phyloP scores from a whole-genome alignment of 306 rosid genomes.

The Sicyos edulis region DNA sequence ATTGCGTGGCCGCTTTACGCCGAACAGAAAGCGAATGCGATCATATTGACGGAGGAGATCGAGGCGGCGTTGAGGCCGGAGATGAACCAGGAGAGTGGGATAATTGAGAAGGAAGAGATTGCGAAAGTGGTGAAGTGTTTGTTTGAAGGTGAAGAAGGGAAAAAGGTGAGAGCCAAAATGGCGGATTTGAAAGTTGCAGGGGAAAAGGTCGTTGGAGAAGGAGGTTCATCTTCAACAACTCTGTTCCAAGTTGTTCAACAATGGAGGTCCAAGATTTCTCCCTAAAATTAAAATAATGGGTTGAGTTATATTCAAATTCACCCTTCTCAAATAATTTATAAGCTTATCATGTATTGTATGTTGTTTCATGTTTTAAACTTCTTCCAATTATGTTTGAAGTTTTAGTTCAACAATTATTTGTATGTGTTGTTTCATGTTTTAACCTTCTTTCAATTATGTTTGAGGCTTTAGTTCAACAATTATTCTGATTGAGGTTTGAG shows the following conservation, averaged over 20 bases:
- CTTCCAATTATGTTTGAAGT: too few species aligned
- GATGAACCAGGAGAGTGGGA: conserved; percentile 25
- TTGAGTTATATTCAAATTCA: too few species aligned
- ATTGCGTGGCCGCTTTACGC: conserved; percentile 82
- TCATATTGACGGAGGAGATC: conserved; percentile 32
- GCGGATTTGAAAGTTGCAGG: conserved; percentile 52
- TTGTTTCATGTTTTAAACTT: too few species aligned
- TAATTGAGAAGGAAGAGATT: conserved; percentile 47
- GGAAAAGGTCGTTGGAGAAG: conserved; percentile 24
- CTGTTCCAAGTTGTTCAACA: conserved; percentile 22
- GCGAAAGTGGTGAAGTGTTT: conserved; percentile 39
- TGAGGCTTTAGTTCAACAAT: too few species aligned
- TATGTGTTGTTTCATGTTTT: too few species aligned
- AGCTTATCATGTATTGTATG: too few species aligned
- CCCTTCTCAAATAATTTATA: too few species aligned
- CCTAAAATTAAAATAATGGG: too few species aligned
- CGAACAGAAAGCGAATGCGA: conserved; percentile 61
- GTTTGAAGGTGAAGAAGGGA: conserved; percentile 75
- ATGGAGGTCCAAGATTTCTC: too few species aligned
- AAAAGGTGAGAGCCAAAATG: conserved; percentile 40
- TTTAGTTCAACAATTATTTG: too few species aligned
- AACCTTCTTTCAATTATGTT: too few species aligned
- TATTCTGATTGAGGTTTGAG: too few species aligned
- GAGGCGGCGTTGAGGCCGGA: conserved; percentile 42
- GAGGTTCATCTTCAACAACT: conserved; percentile 44